These are phyloP conservation scores for Ploettnerulaceae sp. DNA, from an alignment of 2,329 filamentous ascomycete species.

Conservation along the genomic window DNA sequence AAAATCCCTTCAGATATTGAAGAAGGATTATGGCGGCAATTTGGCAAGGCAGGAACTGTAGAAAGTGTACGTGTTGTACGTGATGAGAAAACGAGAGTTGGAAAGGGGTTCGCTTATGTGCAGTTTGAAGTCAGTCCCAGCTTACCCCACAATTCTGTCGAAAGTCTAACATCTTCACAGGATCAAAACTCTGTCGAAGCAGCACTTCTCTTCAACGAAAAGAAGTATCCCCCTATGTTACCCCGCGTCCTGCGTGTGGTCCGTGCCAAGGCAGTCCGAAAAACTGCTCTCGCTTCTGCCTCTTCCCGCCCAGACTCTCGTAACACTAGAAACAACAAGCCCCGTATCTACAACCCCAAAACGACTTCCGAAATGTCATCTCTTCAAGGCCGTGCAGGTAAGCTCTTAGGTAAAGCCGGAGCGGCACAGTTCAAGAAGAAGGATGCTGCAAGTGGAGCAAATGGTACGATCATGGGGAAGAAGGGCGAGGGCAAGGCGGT, in stretches of 20 bases:
- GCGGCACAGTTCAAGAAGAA: slow-evolving; percentile 40
- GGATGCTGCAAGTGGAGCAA: slow-evolving; percentile 27
- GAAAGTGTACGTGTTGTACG: slow-evolving; percentile 92
- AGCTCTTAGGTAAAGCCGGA: slow-evolving; percentile 67
- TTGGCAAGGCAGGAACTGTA: slow-evolving; percentile 71
- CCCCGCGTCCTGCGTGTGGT: slow-evolving; percentile 81
- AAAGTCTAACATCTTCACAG: slow-evolving; percentile 36
- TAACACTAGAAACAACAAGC: slow-evolving; percentile 37
- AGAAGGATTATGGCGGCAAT: slow-evolving; percentile 85
- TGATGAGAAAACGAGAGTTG: slow-evolving; percentile 83
- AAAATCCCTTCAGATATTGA: slow-evolving; percentile 80
- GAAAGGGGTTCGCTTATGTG: slow-evolving; percentile 96
- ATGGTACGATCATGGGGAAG: slow-evolving; percentile 25
- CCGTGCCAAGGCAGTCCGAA: slow-evolving; percentile 54
- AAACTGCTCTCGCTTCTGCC: slow-evolving; percentile 31
- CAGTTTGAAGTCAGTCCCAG: slow-evolving; percentile 73
- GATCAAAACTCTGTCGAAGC: slow-evolving; percentile 85
- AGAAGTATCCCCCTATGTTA: slow-evolving; percentile 93
- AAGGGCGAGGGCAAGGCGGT: slow-evolving; percentile 15
- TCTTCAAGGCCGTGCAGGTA: slow-evolving; percentile 65
- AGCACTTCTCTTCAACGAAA: slow-evolving; percentile 82
- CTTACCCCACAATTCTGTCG: background rate
- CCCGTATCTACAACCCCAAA: slow-evolving; percentile 60
- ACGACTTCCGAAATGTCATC: slow-evolving; percentile 65
- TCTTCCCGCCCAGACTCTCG: slow-evolving; percentile 20